These are phyloP conservation scores for Mycena amicta DNA, from an alignment of 768 basidiomycete genomes.

Conservation along the genomic window DNA sequence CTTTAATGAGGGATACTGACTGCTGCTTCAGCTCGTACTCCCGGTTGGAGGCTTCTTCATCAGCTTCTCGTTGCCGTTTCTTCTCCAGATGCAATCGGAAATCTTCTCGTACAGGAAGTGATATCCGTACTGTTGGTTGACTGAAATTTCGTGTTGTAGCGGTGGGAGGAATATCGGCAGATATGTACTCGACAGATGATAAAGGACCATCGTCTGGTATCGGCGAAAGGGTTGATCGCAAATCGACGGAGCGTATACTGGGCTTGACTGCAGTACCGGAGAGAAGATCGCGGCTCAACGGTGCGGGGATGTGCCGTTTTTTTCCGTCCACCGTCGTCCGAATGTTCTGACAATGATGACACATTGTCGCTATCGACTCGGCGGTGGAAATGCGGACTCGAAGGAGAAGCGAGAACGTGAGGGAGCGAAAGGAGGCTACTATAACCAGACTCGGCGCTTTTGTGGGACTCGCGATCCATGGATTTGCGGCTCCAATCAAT, in stretches of 20 bases:
- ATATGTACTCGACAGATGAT: conserved; percentile 5
- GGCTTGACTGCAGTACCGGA: conserved; percentile 2
- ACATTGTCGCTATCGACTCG: conserved; percentile 53
- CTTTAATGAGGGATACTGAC: conserved; percentile 38
- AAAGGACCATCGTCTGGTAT: conserved; percentile 5
- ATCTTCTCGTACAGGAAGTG: conserved; percentile 30
- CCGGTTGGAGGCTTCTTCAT: conserved; percentile 48
- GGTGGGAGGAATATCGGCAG: conserved; percentile 12
- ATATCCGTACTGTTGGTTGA: conserved; percentile 26
- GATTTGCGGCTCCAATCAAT: conserved; percentile 51
- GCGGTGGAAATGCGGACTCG: conserved; percentile 44
- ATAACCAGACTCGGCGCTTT: conserved; percentile 46
- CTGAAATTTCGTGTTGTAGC: conserved; percentile 13
- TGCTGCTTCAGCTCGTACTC: conserved; percentile 63
- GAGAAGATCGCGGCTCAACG: conserved; percentile 14
- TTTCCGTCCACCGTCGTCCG: conserved; percentile 22
- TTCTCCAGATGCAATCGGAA: conserved; percentile 32
- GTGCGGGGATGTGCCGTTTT: conserved; percentile 14
- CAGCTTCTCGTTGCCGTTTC: conserved; percentile 41
- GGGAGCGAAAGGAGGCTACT: conserved; percentile 43
- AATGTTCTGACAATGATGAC: conserved; percentile 47
- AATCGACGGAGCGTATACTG: not conserved
- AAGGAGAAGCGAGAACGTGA: conserved; percentile 40
- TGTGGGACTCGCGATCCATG: conserved; percentile 44
- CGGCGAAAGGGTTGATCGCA: conserved; percentile 7